Evolutionary conservation across 768 basidiomycete genomes (phyloP).

Genomic region (Tricholoma furcatifolium): DNA sequence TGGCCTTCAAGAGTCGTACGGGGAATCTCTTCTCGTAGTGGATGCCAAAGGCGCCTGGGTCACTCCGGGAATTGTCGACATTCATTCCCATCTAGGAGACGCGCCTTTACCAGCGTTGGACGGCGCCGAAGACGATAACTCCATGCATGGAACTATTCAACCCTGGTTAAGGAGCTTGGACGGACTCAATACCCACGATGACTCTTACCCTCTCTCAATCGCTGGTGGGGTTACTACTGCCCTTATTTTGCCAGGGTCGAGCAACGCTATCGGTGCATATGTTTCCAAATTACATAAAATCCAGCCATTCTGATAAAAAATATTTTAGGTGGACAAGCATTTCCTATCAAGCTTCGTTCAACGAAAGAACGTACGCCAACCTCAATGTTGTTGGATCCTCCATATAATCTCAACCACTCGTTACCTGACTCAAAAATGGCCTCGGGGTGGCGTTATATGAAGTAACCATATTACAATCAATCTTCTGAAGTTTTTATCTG

Average conservation of each 20-base stretch:
- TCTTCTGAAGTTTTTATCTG: background rate
- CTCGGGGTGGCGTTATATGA: conserved; percentile 75
- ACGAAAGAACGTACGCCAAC: conserved; percentile 70
- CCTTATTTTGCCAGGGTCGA: conserved; percentile 74
- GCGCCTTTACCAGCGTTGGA: conserved; percentile 45
- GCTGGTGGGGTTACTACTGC: conserved; percentile 81
- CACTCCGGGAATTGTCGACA: conserved; percentile 71
- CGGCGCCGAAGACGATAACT: conserved; percentile 59
- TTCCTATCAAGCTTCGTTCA: conserved; percentile 74
- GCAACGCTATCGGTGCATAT: conserved; percentile 55
- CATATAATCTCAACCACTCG: conserved; percentile 56
- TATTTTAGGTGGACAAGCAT: conserved; percentile 65
- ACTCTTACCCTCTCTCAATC: conserved; percentile 65
- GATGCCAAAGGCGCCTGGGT: conserved; percentile 75
- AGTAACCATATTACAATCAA: conserved; percentile 38
- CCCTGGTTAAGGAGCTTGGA: conserved; percentile 77
- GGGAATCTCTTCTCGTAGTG: conserved; percentile 43
- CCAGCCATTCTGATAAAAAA: background rate
- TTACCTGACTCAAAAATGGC: conserved; percentile 42
- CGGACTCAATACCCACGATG: conserved; percentile 80
- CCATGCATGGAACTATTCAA: conserved; percentile 40
- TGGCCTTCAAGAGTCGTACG: conserved; percentile 26
- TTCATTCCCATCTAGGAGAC: conserved; percentile 69
- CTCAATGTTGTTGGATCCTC: conserved; percentile 76
- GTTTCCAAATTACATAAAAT: background rate